phyloP scores from a whole-genome alignment of 2,329 filamentous ascomycete species.

The Fusarium brevicatenulatum region DNA sequence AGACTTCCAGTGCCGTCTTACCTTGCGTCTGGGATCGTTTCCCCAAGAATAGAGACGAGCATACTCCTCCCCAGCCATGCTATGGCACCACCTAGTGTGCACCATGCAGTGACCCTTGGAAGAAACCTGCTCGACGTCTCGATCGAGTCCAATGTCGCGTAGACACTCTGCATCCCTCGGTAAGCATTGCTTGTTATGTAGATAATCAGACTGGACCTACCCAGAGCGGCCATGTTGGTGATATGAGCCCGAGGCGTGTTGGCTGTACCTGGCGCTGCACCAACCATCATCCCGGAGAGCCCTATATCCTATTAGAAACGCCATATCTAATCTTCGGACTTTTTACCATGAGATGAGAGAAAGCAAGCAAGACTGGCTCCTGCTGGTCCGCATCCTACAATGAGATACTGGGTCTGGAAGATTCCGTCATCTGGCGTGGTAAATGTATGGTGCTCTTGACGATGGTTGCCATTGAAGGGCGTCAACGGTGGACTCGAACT shows the following conservation, averaged over 20 bases:
- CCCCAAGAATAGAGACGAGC: not conserved
- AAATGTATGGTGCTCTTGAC: not conserved
- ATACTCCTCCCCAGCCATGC: not conserved
- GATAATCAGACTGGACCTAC: not conserved
- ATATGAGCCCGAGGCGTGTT: not conserved
- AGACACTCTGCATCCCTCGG: not conserved
- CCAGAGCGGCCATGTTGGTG: not conserved
- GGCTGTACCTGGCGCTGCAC: not conserved
- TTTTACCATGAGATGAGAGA: not conserved
- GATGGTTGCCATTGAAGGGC: not conserved
- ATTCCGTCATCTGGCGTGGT: not conserved
- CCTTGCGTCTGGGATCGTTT: not conserved
- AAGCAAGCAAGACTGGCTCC: not conserved
- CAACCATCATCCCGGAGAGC: not conserved
- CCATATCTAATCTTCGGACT: accelerated
- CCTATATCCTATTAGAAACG: not conserved
- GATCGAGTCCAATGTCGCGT: not conserved
- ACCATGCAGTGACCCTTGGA: not conserved
- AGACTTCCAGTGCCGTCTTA: accelerated
- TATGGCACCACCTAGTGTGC: not conserved
- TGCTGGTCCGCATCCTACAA: not conserved
- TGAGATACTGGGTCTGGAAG: not conserved
- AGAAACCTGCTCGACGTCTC: not conserved
- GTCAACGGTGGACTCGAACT: not conserved
- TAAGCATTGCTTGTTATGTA: not conserved